A percentile compares a stretch with the other conserved stretches of the same genome.
Conservation (phyloP, 2,329 filamentous ascomycete genomes). For the Phialophora chinensis region DNA sequence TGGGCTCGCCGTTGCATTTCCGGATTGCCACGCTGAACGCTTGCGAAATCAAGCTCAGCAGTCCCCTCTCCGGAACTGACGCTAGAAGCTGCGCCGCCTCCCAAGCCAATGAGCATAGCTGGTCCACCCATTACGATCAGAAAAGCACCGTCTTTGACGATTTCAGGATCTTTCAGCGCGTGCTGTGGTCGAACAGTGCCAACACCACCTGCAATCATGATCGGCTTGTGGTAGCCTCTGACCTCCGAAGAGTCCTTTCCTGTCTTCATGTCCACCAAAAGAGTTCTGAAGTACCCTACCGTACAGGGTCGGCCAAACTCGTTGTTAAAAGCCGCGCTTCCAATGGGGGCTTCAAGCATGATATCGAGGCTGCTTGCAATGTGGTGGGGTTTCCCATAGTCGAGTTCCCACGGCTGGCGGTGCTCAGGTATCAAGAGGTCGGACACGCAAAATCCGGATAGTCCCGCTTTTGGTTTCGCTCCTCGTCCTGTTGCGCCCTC, state of each 20-base stretch:
- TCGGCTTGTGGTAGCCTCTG: conserved; percentile 95
- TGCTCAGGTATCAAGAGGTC: conserved; percentile 88
- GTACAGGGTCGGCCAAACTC: conserved; percentile 93
- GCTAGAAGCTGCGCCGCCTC: conserved; percentile 92
- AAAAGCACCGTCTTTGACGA: conserved; percentile 86
- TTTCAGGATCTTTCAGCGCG: conserved; percentile 79
- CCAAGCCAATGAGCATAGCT: conserved; percentile 96
- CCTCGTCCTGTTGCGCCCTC: conserved; percentile 93
- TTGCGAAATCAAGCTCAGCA: conserved; percentile 93
- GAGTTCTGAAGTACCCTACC: conserved; percentile 87
- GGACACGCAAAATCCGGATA: conserved; percentile 93
- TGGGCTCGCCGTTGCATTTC: conserved; percentile 95
- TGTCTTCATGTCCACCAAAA: conserved; percentile 72
- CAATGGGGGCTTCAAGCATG: conserved; percentile 96
- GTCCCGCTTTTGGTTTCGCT: conserved; percentile 88
- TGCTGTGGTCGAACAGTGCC: conserved; percentile 90
- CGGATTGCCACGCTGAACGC: conserved; percentile 94
- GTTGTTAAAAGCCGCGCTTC: conserved; percentile 95
- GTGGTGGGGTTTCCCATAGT: conserved; percentile 81
- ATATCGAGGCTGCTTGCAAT: conserved; percentile 95
- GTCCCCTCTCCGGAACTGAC: conserved; percentile 85
- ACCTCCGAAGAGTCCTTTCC: conserved; percentile 70
- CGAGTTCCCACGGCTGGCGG: conserved; percentile 84
- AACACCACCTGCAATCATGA: conserved; percentile 96
- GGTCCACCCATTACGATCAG: conserved; percentile 93